Evolutionary conservation across 2,329 filamentous ascomycete species (phyloP).

Genomic region (Fusarium scirpi): DNA sequence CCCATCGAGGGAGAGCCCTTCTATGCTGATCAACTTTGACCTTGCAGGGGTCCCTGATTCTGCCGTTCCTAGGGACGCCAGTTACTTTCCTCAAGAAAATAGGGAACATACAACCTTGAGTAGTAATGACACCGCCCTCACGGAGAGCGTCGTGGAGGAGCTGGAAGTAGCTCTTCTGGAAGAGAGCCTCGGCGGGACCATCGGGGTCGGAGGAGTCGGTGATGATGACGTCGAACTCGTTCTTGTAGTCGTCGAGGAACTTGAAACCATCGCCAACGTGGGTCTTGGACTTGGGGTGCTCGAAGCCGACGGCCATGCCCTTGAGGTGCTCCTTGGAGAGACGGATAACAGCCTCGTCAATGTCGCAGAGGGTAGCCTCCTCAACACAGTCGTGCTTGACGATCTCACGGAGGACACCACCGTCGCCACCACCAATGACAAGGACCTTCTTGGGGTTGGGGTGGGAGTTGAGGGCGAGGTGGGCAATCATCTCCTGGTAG

Average conservation of each 20-base stretch:
- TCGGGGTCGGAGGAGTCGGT: conserved; percentile 98
- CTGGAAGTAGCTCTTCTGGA: conserved; percentile 99
- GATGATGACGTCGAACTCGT: conserved; percentile 99
- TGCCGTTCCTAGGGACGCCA: conserved; percentile 53
- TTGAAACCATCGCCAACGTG: conserved; percentile 99
- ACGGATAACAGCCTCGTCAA: conserved; percentile 98
- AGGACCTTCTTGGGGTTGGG: conserved; percentile 98
- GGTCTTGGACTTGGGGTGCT: conserved; percentile 92
- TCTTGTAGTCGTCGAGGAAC: conserved; percentile 96
- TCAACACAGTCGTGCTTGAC: conserved; percentile 99
- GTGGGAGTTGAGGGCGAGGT: conserved; percentile 98
- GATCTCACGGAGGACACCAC: conserved; percentile 96
- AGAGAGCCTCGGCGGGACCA: conserved; percentile 93
- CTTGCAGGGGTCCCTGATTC: conserved; percentile 40
- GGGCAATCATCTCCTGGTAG: conserved; percentile 99
- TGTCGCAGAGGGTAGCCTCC: conserved; percentile 97
- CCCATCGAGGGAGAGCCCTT: conserved; percentile 44
- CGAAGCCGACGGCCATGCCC: conserved; percentile 90
- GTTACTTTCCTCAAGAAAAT: conserved; percentile 62
- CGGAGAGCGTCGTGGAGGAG: conserved; percentile 89
- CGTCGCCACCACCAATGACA: conserved; percentile 97
- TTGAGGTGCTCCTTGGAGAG: conserved; percentile 98
- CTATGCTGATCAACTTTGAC: conserved; percentile 37
- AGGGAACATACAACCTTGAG: conserved; percentile 99
- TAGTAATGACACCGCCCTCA: conserved; percentile 97